phyloP scores from a whole-genome alignment of 257 asterid genomes.

The Galeopsis tetrahit region DNA sequence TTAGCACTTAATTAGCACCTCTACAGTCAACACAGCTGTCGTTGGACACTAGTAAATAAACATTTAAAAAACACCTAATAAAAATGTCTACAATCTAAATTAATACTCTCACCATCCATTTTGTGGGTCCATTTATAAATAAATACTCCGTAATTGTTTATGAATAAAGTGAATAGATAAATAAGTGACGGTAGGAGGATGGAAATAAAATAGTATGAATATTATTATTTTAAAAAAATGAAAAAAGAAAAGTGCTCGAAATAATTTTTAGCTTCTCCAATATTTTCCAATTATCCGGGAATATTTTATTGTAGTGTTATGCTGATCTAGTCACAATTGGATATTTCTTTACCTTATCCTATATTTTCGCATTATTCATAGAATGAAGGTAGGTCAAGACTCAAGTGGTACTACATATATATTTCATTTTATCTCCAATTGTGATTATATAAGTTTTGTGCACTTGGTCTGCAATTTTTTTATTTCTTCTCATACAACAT shows the following conservation, averaged over 20 bases:
- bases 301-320: neutral
- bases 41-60: neutral
- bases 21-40: neutral
- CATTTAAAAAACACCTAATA: too few relatives aligned
- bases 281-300: neutral
- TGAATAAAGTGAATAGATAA: too few relatives aligned
- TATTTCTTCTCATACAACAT: neutral
- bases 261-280: too few relatives aligned
- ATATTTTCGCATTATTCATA: neutral
- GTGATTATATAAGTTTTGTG: neutral
- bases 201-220: too few relatives aligned
- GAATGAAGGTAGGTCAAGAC: neutral
- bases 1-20: neutral
- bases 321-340: neutral
- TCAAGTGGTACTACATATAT: neutral
- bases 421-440: neutral
- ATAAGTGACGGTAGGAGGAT: too few relatives aligned
- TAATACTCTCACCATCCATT: too few relatives aligned
- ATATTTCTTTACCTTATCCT: neutral
- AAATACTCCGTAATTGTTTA: too few relatives aligned
- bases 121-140: too few relatives aligned
- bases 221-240: too few relatives aligned
- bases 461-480: neutral
- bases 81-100: too few relatives aligned
- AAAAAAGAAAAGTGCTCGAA: too few relatives aligned